Base-by-base conservation (phyloP, 2,329 filamentous ascomycete species). In the Claviceps quebecensis region DNA sequence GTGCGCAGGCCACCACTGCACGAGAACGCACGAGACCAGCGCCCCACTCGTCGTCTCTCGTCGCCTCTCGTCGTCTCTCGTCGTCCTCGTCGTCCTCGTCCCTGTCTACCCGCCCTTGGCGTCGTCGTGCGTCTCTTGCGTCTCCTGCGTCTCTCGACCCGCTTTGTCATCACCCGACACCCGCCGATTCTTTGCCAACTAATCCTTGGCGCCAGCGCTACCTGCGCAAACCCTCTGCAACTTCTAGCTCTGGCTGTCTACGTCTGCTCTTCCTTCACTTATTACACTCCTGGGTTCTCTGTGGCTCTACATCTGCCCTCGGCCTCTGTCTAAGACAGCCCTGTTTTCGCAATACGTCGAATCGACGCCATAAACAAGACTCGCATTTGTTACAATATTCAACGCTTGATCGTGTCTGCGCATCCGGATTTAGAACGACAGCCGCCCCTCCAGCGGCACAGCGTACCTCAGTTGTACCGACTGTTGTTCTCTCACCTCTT, bases 151-250 rank as follows among this genome's bases (percentile, higher is more conserved):
- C 23, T 40, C 16, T n/a, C 38, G 16, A 38, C 37, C 34, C 29
- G 39, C 52, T 48, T 53, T 51, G 48, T 53, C 45, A 53, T 51
- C 52, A 23, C 48, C 47, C 34, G 45, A 47, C 48, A 19, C 38
- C 45, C 52, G 19, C 45, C 44, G 14, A 26, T 8, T 45, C 40
- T 22, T 38, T 26, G 16, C 22, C 17, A 37, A 19, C 45, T 9
- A n/a, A n/a, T 29, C 14, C n/a, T 47, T 47, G 19, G 37, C 22
- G 36, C 44, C 22, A 22, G 38, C 29, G 37, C 40, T 23, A 22
- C 40, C 5, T 43, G 40, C 23, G 40, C 40, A 22, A 43, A 13
- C 23, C 43, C 43, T 45, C 22, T 23, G 23, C 43, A 22, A 29
- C 26, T 45, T 45, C 23, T 29, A 29, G 43, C 23, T 13, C 43